Percentiles rank a stretch among this genome's conserved stretches.
phyloP scores from a whole-genome alignment of 768 basidiomycete species.

The Lentinula boryana region DNA sequence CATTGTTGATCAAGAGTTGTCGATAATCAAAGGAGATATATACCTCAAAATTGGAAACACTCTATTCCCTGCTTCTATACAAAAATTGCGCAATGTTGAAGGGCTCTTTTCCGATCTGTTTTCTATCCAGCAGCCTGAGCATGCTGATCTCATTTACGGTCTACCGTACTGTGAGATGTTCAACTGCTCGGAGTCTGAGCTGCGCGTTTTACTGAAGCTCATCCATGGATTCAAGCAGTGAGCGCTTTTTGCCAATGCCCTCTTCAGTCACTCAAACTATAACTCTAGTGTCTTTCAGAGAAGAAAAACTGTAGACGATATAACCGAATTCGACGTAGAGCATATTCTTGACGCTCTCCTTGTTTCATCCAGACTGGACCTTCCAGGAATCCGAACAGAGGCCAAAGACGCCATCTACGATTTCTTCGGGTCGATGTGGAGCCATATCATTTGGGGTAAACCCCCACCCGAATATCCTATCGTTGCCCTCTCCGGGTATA shows the following conservation, averaged over 20 bases:
- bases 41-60: slow-evolving; percentile 13
- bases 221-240: slow-evolving; percentile 5
- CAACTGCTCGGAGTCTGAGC: slow-evolving; percentile 8
- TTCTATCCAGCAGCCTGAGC: slow-evolving; percentile 12
- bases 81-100: slow-evolving; percentile 9
- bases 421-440: not conserved
- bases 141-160: slow-evolving; percentile 9
- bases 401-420: not conserved
- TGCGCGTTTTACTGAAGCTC: slow-evolving; percentile 10
- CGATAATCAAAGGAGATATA: slow-evolving; percentile 18
- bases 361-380: not conserved
- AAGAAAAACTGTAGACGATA: not conserved
- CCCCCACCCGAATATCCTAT: not conserved
- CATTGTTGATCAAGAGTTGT: slow-evolving; percentile 14
- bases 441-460: not conserved
- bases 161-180: slow-evolving; percentile 11
- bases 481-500: not conserved
- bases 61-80: slow-evolving; percentile 15
- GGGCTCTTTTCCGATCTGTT: slow-evolving; percentile 15
- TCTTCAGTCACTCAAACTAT: not conserved
- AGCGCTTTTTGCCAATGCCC: not conserved
- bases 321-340: not conserved
- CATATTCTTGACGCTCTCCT: not conserved
- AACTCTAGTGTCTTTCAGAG: not conserved
- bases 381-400: not conserved